Evolutionary conservation across 305 asterid species (phyloP).

Genomic region (Solanum chacoense): DNA sequence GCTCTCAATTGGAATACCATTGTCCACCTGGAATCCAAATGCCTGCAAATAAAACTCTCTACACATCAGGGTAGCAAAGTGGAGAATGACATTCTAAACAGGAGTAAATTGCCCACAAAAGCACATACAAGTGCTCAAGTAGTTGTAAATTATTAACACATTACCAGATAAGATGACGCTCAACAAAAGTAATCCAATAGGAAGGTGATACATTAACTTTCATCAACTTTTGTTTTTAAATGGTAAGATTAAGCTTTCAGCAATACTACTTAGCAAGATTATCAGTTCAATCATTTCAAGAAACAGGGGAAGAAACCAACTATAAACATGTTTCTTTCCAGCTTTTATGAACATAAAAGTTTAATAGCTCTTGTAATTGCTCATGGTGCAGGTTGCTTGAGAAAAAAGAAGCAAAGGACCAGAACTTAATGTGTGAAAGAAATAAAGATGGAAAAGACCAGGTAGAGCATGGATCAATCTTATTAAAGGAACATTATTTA

Average conservation of each 20-base stretch:
- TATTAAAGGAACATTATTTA: background rate
- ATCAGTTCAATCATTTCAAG: background rate
- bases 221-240: background rate
- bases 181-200: background rate
- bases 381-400: background rate
- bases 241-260: background rate
- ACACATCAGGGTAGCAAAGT: background rate
- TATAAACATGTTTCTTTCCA: background rate
- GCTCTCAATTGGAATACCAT: conserved; percentile 94
- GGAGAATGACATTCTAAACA: background rate
- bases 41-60: conserved; percentile 38
- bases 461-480: background rate
- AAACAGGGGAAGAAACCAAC: background rate
- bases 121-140: background rate
- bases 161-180: background rate
- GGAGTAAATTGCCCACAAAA: background rate
- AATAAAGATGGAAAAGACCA: background rate
- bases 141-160: background rate
- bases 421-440: background rate
- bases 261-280: background rate
- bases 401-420: background rate
- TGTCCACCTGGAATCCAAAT: conserved; percentile 97
- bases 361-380: background rate
- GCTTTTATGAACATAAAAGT: background rate
- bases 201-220: background rate